phyloP scores from a whole-genome alignment of 345 rosid genomes.

The Adansonia digitata region DNA sequence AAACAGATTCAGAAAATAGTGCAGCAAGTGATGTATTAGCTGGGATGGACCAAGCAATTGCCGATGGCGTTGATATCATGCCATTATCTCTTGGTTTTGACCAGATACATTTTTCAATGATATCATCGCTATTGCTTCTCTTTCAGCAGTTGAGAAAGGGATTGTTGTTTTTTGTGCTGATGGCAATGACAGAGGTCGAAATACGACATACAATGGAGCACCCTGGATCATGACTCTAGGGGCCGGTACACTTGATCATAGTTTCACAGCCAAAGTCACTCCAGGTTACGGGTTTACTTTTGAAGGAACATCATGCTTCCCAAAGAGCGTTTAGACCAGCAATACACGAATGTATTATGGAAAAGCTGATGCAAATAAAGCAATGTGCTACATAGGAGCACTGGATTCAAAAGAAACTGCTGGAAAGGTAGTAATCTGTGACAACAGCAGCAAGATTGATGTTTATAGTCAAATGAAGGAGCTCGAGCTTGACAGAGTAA shows the following conservation, averaged over 20 bases:
- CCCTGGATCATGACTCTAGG: conserved; percentile 43
- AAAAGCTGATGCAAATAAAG: neutral
- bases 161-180: conserved; percentile 1
- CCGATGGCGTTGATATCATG: conserved; percentile 13
- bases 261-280: neutral
- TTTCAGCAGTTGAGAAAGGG: conserved; percentile 3
- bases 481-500: conserved; percentile 27
- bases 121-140: conserved; percentile 2
- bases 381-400: neutral
- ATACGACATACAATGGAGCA: conserved; percentile 3
- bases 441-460: neutral
- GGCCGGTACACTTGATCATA: conserved; percentile 32
- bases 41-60: conserved; percentile 12
- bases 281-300: neutral
- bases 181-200: neutral
- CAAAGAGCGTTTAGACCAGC: neutral
- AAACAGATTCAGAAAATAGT: neutral
- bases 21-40: conserved; percentile 2
- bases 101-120: neutral
- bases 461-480: conserved; percentile 5
- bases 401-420: neutral
- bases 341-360: neutral
- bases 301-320: conserved; percentile 6
- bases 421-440: conserved; percentile 11
- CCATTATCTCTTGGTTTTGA: conserved; percentile 3